These are phyloP conservation scores for Aureobasidium sp. DNA, from an alignment of 2,329 filamentous ascomycete species.

Conservation along the genomic window DNA sequence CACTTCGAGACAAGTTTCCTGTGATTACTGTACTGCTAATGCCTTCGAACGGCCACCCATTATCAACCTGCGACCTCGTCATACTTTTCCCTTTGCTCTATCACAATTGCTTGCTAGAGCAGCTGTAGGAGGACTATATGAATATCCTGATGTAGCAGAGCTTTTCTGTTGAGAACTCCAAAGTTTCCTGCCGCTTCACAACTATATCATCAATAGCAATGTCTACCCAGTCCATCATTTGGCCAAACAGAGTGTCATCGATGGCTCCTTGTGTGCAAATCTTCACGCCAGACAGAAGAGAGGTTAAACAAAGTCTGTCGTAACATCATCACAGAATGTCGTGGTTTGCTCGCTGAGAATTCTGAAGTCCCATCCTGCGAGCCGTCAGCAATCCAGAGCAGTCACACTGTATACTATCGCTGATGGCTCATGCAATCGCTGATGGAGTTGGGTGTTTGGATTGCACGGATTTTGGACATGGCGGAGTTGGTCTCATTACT, in stretches of 20 bases:
- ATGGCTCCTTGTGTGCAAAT: not conserved
- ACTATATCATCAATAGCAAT: not conserved
- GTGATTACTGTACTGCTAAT: not conserved
- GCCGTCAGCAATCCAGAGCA: not conserved
- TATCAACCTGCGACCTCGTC: not conserved
- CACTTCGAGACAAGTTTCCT: not conserved
- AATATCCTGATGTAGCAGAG: not conserved
- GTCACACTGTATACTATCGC: not conserved
- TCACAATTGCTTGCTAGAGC: not conserved
- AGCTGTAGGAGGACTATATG: not conserved
- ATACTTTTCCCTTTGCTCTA: not conserved
- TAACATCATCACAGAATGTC: not conserved
- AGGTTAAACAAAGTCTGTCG: not conserved
- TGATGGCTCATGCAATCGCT: not conserved
- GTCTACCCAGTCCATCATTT: not conserved
- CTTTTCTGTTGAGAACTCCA: not conserved
- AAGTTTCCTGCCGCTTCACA: not conserved
- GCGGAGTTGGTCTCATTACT: not conserved
- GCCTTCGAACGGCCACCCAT: not conserved
- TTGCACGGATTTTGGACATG: not conserved
- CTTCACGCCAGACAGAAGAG: not conserved
- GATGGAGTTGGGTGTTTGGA: not conserved
- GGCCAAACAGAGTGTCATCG: not conserved
- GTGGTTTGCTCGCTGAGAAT: not conserved
- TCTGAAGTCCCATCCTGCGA: not conserved